Conservation (phyloP, 75 land plant species). For the Selaginella tamariscina region DNA sequence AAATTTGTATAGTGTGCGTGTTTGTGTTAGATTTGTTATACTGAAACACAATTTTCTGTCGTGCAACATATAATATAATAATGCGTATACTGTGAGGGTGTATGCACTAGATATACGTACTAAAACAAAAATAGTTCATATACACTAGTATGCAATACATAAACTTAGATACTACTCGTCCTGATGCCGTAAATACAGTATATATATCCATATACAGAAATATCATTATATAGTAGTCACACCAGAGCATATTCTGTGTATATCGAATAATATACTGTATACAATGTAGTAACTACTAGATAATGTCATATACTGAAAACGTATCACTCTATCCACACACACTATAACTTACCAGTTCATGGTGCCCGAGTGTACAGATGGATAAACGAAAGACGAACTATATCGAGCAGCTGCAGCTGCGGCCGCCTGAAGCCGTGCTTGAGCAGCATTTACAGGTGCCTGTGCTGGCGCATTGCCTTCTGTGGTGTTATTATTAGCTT, state of each 20-base stretch:
- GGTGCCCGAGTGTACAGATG: conserved; percentile 30
- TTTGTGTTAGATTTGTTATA: too few relatives aligned
- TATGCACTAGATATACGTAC: neutral
- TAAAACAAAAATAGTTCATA: neutral
- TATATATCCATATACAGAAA: neutral
- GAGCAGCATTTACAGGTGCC: conserved; percentile 25
- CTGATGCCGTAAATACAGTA: neutral
- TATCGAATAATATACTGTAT: too few relatives aligned
- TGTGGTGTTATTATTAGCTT: neutral
- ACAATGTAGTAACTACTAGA: too few relatives aligned
- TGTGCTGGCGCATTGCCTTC: conserved; percentile 9
- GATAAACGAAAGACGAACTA: conserved; percentile 59
- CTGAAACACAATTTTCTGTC: conserved; percentile 1
- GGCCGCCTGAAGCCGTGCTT: conserved; percentile 64
- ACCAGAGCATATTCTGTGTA: neutral
- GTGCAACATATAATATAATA: neutral
- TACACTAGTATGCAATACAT: neutral
- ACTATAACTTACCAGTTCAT: conserved; percentile 26
- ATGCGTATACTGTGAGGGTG: neutral
- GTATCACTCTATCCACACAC: too few relatives aligned
- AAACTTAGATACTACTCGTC: neutral
- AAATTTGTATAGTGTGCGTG: too few relatives aligned
- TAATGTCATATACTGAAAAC: too few relatives aligned
- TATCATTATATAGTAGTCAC: neutral
- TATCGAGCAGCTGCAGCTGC: conserved; percentile 54